phyloP scores from a whole-genome alignment of 345 rosid species.

The Cochlearia excelsa region DNA sequence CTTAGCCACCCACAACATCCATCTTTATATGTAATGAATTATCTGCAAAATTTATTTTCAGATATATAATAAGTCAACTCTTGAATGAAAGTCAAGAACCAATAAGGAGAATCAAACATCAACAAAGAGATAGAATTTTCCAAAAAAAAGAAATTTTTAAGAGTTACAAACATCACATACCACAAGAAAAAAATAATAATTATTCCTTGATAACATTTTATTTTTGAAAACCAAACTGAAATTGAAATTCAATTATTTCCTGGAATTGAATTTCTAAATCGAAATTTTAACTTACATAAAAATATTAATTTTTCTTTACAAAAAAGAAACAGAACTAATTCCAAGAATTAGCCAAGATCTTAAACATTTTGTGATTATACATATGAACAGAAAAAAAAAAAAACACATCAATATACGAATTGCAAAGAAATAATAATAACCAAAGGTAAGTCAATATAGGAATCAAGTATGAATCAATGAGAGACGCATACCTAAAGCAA shows the following conservation, averaged over 20 bases:
- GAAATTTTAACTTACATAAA: no score
- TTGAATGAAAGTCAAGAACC: slow-evolving; percentile 29
- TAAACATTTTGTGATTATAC: not conserved
- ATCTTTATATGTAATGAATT: slow-evolving; percentile 34
- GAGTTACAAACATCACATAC: slow-evolving; percentile 14
- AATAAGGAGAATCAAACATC: slow-evolving; percentile 14
- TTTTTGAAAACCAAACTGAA: no score
- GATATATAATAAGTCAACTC: slow-evolving; percentile 22
- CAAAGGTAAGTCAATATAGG: not conserved
- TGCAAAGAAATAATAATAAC: no score
- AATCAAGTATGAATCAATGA: not conserved
- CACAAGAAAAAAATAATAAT: slow-evolving; percentile 14
- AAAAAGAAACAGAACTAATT: not conserved
- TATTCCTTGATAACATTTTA: no score
- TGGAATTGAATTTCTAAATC: no score
- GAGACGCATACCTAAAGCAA: slow-evolving; percentile 14
- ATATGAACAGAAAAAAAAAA: no score
- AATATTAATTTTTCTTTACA: no score
- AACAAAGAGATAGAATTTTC: slow-evolving; percentile 21
- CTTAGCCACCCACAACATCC: slow-evolving; percentile 75
- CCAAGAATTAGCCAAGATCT: not conserved
- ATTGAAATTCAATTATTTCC: no score
- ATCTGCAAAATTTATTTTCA: slow-evolving; percentile 27
- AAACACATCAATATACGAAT: not conserved
- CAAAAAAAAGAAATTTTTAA: not conserved